Conservation (phyloP, 2,329 filamentous ascomycete genomes). For the Didymella lethalis region DNA sequence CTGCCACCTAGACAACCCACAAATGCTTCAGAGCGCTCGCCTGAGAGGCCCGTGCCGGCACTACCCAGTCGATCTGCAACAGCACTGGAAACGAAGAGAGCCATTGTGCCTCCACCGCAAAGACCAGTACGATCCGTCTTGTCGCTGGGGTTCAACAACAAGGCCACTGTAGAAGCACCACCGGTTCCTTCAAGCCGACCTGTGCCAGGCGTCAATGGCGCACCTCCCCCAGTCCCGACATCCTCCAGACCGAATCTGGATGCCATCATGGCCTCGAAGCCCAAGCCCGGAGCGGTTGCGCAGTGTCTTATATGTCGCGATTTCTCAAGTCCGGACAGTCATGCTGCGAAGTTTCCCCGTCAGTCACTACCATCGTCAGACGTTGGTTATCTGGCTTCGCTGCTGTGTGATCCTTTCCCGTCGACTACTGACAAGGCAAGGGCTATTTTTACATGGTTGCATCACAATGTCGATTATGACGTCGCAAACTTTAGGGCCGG, state of each 20-base stretch:
- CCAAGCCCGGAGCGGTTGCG: conserved; percentile 37
- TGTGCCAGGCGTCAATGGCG: conserved; percentile 21
- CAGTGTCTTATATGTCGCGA: conserved; percentile 83
- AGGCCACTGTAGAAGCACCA: conserved; percentile 43
- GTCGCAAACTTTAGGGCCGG: conserved; percentile 78
- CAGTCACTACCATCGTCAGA: conserved; percentile 73
- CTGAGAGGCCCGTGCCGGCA: conserved; percentile 26
- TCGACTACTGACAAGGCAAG: conserved; percentile 90
- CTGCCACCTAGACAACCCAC: conserved; percentile 31
- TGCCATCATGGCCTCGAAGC: conserved; percentile 59
- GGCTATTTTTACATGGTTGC: conserved; percentile 92
- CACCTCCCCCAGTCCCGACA: conserved; percentile 62
- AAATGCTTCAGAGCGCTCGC: conserved; percentile 19
- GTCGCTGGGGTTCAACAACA: conserved; percentile 57
- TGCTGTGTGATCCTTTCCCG: conserved; percentile 79
- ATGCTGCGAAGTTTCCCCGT: conserved; percentile 79
- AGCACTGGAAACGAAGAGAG: conserved; percentile 20
- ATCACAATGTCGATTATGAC: conserved; percentile 92
- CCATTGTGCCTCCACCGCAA: conserved; percentile 39
- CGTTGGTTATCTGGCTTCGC: conserved; percentile 76
- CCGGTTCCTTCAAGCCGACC: conserved; percentile 42
- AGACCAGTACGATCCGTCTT: conserved; percentile 55
- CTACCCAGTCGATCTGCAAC: conserved; percentile 26
- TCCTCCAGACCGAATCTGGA: conserved; percentile 66
- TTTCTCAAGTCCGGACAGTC: conserved; percentile 80